Base-by-base conservation (phyloP, 2,329 filamentous ascomycete genomes). In the Fusarium newnesense region DNA sequence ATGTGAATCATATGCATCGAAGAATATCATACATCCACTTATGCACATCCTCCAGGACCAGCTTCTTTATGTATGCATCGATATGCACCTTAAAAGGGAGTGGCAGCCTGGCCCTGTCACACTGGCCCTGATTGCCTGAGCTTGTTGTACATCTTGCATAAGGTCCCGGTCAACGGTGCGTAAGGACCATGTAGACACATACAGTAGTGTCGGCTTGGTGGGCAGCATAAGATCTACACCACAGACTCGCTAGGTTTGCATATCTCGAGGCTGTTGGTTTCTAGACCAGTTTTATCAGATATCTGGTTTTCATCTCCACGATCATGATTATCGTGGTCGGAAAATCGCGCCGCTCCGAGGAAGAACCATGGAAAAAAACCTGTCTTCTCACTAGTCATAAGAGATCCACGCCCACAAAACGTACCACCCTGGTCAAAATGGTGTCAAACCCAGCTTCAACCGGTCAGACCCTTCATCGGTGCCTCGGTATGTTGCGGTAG, bases 101-200 rank as follows among this genome's bases (percentile, higher is more conserved):
- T 53, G 65, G 34, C 68, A 67, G 63, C 69, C 75, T 74, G 73
- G 65, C 66, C 67, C 74, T 75, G 67, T 73, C 65, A 69, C 65
- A 63, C 71, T 69, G 54, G 61, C 65, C 63, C 71, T 71, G 59
- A 69, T 75, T 58, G 71, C 67, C 69, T 57, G 66, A 69, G 64
- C 75, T 77, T 73, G 72, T 76, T 74, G 75, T 77, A 70, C 74
- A 75, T 70, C 72, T 70, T 77, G 75, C 74, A 77, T 77, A 76
- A 69, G 67, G 42, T 68, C 74, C 75, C 72, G 69, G 63, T 52
- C 50, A 76, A 77, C 74, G 72, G 72, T 74, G 72, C 61, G 70
- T 65, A 64, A 74, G 69, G 71, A 26, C 24, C 37, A 68, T 68
- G 63, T 32, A 47, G 71, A 67, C 36, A 40, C 24, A 54, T 26